Evolutionary conservation across 352 stramenopile genomes (phyloP), one percentile per base, ranked within the genome.

Genomic region (Pythium pectinolyticum): DNA sequence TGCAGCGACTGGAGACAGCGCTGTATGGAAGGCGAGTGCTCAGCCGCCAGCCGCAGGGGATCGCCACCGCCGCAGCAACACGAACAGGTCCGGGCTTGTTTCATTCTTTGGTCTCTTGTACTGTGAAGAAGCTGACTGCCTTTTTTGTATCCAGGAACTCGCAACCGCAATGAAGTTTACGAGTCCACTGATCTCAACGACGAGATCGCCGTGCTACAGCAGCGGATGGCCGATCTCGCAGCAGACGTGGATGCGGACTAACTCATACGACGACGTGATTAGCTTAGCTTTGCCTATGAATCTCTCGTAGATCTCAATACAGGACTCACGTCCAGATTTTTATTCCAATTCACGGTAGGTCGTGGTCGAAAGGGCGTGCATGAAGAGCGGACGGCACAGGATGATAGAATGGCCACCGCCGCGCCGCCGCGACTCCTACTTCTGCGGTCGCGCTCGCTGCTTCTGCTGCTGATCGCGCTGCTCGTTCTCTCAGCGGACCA

Each of bases 1-100:
- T 90, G 19, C 80, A 91, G 57, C 86, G 87, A 39, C 69, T 94
- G 20, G 85, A 94, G 51, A 74, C 84, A 24, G 75, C 85, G 57
- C 72, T 88, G 14, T 92, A 92, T 34, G 82, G 80, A 37, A 70
- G 66, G 19, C 68, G 72, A 11, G 55, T 65, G 30, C 35, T 55
- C 31, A 11, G 47, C 55, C 20, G 40, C 9, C 47, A 51, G 19
- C 48, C 61, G 34, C 32, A 47, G 1, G 52, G 52, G 15, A 8
- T 34, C 6, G 22, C 39, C 2, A 51, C 34, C 2, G 15, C 39
- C 2, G 43, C 34, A 2, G 15, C n/a, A 25, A 50, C 24, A 5
- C 24, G 24, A 34, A 30, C 43, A 50, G 43, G 43, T 50, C n/a
- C 43, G 43, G 8, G 1, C 24, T 34, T 1, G 4, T 5, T 8